Evolutionary conservation across 2,329 filamentous ascomycete species (phyloP), one percentile per base, ranked within the genome.

Genomic region (Fonsecaea multimorphosa): DNA sequence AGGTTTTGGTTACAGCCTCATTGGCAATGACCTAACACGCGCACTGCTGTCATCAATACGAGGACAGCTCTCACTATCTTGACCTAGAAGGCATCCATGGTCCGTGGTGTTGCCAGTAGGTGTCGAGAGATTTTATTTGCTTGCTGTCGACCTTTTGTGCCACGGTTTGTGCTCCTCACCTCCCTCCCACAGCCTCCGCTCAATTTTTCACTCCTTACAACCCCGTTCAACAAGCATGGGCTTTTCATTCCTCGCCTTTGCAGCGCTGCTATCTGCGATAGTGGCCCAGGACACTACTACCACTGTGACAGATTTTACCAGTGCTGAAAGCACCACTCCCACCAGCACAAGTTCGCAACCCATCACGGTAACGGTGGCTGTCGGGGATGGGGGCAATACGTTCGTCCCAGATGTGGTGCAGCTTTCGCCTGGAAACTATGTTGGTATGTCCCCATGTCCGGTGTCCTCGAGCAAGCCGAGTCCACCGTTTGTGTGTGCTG

Each of bases 321-420:
- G 32, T 24, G 31, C 58, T 9, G 56, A 53, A 29, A n/a, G 31
- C 19, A n/a, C 16, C 31, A 46, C 51, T 29, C 61, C 67, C 6
- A 61, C 69, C 12, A 54, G 54, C 40, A 66, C 70, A 29, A 65
- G 56, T 7, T 44, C 56, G 2, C 56, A 36, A 54, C 66, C 70
- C 5, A 64, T 70, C 59, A 71, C 70, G 31, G 64, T 67, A 19
- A 71, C 70, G 5, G 55, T 71, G 11, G 66, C 32, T 14, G 68
- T 70, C 9, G 68, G 36, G 24, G 51, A 67, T 56, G 63, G 55
- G 19, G 71, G 68, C 2, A 58, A 70, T 56, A 65, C 68, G 3
- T 72, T 72, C 58, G 56, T 57, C n/a, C 71, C 71, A 16, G 66
- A 71, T 57, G 70, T 70, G n/a, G 64, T 63, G 7, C 61, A 65